Evolutionary conservation across 78 protist species (phyloP).

Genomic region (Dictyostelium discoideum): DNA sequence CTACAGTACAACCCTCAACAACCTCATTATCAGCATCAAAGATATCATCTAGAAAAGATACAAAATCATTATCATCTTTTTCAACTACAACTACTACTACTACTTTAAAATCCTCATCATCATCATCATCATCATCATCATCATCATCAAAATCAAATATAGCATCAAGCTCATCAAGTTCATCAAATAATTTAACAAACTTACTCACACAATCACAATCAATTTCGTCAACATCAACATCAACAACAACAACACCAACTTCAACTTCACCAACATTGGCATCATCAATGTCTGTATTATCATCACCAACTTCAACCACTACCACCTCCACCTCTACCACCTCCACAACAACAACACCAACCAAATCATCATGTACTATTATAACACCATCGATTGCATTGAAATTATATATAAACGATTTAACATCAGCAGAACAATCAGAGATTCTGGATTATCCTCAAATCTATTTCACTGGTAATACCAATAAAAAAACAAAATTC

Average conservation of each 20-base stretch:
- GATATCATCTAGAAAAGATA: neutral
- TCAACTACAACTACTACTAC: neutral
- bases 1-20: neutral
- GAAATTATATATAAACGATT: conserved; percentile 21
- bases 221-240: neutral
- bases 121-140: neutral
- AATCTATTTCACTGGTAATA: conserved; percentile 75
- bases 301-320: conserved; percentile 9
- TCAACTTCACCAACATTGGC: neutral
- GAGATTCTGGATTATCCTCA: conserved; percentile 89
- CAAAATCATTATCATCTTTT: conserved; percentile 39
- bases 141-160: neutral
- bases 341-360: neutral
- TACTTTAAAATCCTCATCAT: neutral
- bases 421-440: conserved; percentile 82
- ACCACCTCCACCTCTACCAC: neutral
- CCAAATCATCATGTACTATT: conserved; percentile 16
- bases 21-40: conserved; percentile 6
- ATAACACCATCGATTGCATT: conserved; percentile 64
- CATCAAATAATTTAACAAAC: conserved; percentile 5
- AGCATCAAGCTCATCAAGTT: neutral
- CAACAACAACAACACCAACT: conserved; percentile 14
- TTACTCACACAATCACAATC: neutral
- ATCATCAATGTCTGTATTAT: neutral
- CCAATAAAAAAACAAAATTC: conserved; percentile 26